phyloP scores from a whole-genome alignment of 164 flowering plant species.

The Kingdonia uniflora region DNA sequence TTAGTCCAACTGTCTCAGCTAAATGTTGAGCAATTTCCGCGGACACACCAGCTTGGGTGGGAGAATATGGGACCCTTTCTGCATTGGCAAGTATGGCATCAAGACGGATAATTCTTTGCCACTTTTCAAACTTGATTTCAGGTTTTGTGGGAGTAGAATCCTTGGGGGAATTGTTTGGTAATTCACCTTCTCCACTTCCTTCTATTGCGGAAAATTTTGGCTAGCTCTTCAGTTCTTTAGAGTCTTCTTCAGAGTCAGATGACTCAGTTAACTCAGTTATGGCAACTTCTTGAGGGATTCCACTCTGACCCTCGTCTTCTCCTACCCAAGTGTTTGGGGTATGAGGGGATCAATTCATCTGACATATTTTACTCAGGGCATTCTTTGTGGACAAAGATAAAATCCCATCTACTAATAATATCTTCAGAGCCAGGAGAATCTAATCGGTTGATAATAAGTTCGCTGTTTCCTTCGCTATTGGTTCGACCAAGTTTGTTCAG shows the following conservation, averaged over 20 bases:
- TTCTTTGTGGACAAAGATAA: constrained; percentile 53
- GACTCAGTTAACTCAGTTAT: too few relatives aligned
- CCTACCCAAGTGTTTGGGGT: constrained; percentile 17
- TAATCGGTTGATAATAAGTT: constrained; percentile 15
- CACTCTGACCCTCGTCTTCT: constrained; percentile 24
- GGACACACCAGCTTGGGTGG: too few relatives aligned
- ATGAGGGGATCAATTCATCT: constrained; percentile 11
- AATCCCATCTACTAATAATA: constrained; percentile 60
- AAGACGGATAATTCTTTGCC: constrained; percentile 74
- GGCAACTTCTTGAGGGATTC: constrained; percentile 7
- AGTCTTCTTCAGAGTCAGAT: constrained; percentile 9
- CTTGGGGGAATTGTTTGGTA: too few relatives aligned
- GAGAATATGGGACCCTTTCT: constrained; percentile 77
- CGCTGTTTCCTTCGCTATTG: constrained; percentile 14
- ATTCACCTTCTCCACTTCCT: too few relatives aligned
- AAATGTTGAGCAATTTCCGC: too few relatives aligned
- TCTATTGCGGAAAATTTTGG: constrained; percentile 11
- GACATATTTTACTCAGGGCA: constrained; percentile 28
- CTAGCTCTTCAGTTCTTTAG: constrained; percentile 4
- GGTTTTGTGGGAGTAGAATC: too few relatives aligned
- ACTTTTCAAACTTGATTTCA: too few relatives aligned
- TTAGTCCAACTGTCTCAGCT: constrained; percentile 73
- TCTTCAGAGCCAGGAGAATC: constrained; percentile 43
- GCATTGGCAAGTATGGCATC: constrained; percentile 85
- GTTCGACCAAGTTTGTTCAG: constrained; percentile 13